phyloP scores from a whole-genome alignment of 176 grass and related monocot species.

The Carex pumila region DNA sequence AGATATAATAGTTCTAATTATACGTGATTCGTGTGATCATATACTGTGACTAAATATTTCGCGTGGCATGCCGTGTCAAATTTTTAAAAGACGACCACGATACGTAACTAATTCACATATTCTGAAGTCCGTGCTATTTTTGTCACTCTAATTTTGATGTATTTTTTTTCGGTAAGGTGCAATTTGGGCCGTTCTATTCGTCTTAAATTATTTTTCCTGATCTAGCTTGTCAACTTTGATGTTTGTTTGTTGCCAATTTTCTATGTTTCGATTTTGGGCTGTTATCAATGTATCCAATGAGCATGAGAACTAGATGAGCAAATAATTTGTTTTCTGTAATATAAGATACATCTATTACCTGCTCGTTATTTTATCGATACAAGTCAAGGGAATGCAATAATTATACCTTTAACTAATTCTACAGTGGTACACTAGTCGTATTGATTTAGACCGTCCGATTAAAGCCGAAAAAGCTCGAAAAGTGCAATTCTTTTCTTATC shows the following conservation, averaged over 20 bases:
- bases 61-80: no score
- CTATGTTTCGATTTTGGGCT: not conserved
- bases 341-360: not conserved
- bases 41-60: no score
- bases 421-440: not conserved
- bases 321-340: not conserved
- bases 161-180: not conserved
- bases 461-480: not conserved
- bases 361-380: not conserved
- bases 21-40: no score
- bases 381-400: not conserved
- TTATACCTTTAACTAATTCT: not conserved
- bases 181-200: not conserved
- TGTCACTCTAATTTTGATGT: no score
- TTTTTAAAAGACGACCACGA: no score
- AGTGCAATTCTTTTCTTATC: not conserved
- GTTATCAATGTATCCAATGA: not conserved
- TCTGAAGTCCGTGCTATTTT: no score
- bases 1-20: no score
- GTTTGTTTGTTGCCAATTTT: not conserved
- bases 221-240: not conserved
- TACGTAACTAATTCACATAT: no score
- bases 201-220: not conserved
- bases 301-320: not conserved
- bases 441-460: no score